These are phyloP conservation scores for Kregervanrija fluxuum DNA, from an alignment of 805 yeast species.

Conservation along the genomic window DNA sequence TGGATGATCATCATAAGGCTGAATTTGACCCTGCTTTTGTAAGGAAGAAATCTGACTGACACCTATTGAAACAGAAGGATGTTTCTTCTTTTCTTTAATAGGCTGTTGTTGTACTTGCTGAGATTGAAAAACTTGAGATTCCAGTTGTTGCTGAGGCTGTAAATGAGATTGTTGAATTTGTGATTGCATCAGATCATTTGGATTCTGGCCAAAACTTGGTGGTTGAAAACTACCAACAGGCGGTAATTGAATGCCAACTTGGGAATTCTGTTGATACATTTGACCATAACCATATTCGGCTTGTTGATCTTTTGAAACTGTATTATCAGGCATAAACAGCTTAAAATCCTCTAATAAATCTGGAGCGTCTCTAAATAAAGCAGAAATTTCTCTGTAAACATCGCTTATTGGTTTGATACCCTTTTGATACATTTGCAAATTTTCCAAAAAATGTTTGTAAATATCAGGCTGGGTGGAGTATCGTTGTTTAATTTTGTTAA, in stretches of 20 bases:
- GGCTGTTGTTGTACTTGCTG: constrained; percentile 8
- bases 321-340: constrained; percentile 85
- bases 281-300: constrained; percentile 15
- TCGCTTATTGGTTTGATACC: constrained; percentile 94
- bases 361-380: constrained; percentile 85
- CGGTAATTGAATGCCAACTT: constrained; percentile 52
- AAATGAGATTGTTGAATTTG: constrained; percentile 5
- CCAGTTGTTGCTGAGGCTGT: constrained; percentile 4
- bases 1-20: constrained; percentile 37
- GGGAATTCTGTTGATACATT: constrained; percentile 1
- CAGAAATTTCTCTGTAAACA: constrained; percentile 89
- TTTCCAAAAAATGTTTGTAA: constrained; percentile 90
- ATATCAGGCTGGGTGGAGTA: constrained; percentile 93
- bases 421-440: constrained; percentile 91
- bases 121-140: background rate
- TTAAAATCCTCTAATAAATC: constrained; percentile 92
- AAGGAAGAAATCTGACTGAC: constrained; percentile 13
- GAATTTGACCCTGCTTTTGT: constrained; percentile 15
- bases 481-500: constrained; percentile 90
- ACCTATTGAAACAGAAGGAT: constrained; percentile 11
- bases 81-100: constrained; percentile 23
- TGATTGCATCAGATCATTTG: constrained; percentile 7
- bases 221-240: constrained; percentile 89
- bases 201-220: constrained; percentile 32
- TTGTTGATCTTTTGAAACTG: constrained; percentile 25